Base-by-base conservation (phyloP, 139 green algal genomes). In the Chlorella sp. region DNA sequence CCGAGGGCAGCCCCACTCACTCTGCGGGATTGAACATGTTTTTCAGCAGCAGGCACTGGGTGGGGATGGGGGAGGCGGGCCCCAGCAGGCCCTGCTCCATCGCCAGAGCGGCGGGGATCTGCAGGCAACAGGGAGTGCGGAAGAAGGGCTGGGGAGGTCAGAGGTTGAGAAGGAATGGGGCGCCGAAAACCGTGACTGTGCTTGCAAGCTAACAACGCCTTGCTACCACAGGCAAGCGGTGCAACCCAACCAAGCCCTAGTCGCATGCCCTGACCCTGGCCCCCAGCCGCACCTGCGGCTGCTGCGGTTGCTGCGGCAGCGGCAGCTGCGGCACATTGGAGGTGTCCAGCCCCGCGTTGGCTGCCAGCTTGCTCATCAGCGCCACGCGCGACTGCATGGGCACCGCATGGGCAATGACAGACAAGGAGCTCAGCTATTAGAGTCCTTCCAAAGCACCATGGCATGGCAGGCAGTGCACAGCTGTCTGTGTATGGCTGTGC, bases 31-130 rank as follows among this genome's bases (percentile, higher is more conserved):
- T 87, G 84, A 98, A 99, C 93, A 98, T 96, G 92, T 98, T 98
- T 86, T 98, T 98, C 65, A 99, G 90, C 80, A 99, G 91, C 47
- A 99, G 74, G 85, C 95, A 98, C 73, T 89, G 92, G 32, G 97
- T 98, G 36, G 97, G 94, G 74, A 98, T 97, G 32, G 97, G 97
- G 20, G 93, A 98, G 0, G 94, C 89, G 4, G 96, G 95, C 0
- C 96, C 96, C 62, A 99, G 90, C 41, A 98, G 18, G 62, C 95
- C 95, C 87, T 98, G 96, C 78, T 91, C 87, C 36, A 92, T 60
- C 2, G 38, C 38, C 39, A 88, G 55, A 32, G 65, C 78, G 25
- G 34, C 39, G 34, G 74, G 74, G 44, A 82, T 63, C 80, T 68
- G 64, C 80, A 67, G 18, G 39, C 51, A 34, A 65, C 7, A 26